Conservation (phyloP, 768 basidiomycete species). For the Pleurotus sapidus region DNA sequence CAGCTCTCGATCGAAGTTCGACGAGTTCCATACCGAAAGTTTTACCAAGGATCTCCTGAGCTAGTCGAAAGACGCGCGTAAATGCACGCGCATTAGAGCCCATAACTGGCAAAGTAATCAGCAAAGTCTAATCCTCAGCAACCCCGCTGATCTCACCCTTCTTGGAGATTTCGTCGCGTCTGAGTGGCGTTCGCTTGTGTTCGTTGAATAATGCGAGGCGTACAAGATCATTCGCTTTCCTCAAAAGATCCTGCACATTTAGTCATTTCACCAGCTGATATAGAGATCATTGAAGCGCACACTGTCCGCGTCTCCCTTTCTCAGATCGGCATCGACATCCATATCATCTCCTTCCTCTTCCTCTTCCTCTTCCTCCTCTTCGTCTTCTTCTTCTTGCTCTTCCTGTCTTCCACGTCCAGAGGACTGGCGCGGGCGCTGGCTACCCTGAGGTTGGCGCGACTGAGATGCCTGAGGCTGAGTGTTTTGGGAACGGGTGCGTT, state of each 20-base stretch:
- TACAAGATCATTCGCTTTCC: constrained; percentile 69
- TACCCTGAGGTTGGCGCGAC: neutral
- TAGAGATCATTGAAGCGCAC: neutral
- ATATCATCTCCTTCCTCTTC: constrained; percentile 33
- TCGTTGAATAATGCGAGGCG: constrained; percentile 83
- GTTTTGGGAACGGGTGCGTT: neutral
- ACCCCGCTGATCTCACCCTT: constrained; percentile 47
- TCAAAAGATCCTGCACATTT: constrained; percentile 50
- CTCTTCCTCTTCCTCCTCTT: constrained; percentile 33
- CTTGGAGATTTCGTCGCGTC: constrained; percentile 84
- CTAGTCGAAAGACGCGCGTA: constrained; percentile 56
- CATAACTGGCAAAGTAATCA: constrained; percentile 22
- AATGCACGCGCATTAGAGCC: constrained; percentile 52
- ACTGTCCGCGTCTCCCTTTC: constrained; percentile 19
- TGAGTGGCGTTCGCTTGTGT: constrained; percentile 60
- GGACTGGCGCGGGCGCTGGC: neutral
- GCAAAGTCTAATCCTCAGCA: neutral
- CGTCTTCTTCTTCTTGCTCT: constrained; percentile 17
- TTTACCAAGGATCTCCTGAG: constrained; percentile 60
- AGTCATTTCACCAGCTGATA: neutral
- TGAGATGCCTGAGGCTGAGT: neutral
- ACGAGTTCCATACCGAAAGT: constrained; percentile 85
- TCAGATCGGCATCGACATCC: constrained; percentile 26
- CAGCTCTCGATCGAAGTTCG: constrained; percentile 66
- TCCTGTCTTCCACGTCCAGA: constrained; percentile 23